Percentiles rank a stretch among this genome's conserved stretches.
Conservation (phyloP, 352 stramenopile genomes). For the Phytophthora melonis region DNA sequence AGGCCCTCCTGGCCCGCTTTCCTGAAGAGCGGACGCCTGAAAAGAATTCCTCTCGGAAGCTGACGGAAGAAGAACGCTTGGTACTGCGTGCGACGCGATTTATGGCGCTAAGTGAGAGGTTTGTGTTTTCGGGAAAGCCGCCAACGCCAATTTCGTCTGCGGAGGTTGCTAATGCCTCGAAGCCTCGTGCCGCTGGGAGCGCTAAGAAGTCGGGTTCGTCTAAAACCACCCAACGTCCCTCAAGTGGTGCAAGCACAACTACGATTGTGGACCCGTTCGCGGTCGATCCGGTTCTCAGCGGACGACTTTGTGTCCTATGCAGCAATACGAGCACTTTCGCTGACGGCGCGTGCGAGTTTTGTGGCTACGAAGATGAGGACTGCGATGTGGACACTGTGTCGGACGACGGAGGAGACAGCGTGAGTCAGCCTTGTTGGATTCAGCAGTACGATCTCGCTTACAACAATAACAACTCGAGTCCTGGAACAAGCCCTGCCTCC, state of each 20-base stretch:
- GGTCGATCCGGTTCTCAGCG: conserved; percentile 19
- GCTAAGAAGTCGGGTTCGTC: background rate
- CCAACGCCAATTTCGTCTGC: background rate
- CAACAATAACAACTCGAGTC: conserved; percentile 19
- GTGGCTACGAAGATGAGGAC: conserved; percentile 44
- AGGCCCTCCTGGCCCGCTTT: conserved; percentile 11
- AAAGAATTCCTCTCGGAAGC: background rate
- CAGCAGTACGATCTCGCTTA: conserved; percentile 20
- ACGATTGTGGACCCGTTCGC: conserved; percentile 23
- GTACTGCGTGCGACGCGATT: conserved; percentile 28
- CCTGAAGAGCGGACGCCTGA: conserved; percentile 9
- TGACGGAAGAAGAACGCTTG: conserved; percentile 34
- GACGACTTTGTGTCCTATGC: conserved; percentile 44
- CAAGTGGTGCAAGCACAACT: background rate
- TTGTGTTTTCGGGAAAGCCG: conserved; percentile 18
- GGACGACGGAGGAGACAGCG: conserved; percentile 15
- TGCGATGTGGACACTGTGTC: conserved; percentile 19
- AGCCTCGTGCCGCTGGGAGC: background rate
- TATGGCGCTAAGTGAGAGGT: conserved; percentile 41
- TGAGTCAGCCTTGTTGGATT: conserved; percentile 17
- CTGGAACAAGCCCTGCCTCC: background rate
- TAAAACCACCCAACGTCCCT: background rate
- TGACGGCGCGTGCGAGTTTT: conserved; percentile 48
- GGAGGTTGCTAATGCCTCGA: background rate
- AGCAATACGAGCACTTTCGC: conserved; percentile 49